Percentiles rank a stretch among this genome's conserved stretches.
These are phyloP conservation scores for Gryganskiella cystojenkinii DNA, from an alignment of 192 early-diverging fungal species.

Conservation along the genomic window DNA sequence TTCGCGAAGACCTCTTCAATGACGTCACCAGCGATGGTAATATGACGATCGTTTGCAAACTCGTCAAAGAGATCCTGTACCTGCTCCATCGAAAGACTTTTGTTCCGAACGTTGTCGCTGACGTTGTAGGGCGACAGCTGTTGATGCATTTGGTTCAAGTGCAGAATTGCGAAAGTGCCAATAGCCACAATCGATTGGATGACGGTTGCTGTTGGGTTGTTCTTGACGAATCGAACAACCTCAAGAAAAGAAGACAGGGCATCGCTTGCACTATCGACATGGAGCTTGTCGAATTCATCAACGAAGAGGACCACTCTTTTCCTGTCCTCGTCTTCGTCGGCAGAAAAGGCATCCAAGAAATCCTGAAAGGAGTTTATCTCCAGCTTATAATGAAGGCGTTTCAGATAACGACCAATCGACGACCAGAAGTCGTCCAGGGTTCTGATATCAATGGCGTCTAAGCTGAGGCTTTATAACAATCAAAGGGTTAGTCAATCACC, in stretches of 20 bases:
- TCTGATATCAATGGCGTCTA: no score
- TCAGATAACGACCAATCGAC: neutral
- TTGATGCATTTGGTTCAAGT: slow-evolving; percentile 17
- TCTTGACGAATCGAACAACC: slow-evolving; percentile 6
- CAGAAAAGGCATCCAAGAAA: neutral
- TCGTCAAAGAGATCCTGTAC: slow-evolving; percentile 19
- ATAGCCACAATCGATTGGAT: slow-evolving; percentile 29
- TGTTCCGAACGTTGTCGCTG: slow-evolving; percentile 32
- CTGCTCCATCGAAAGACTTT: slow-evolving; percentile 35
- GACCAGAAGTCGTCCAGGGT: slow-evolving; percentile 11
- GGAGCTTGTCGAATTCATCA: slow-evolving; percentile 32
- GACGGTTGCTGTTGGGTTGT: neutral
- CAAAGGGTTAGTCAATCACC: slow-evolving; percentile 2
- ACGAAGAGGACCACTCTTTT: slow-evolving; percentile 20
- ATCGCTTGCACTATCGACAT: slow-evolving; percentile 2
- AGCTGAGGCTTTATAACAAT: slow-evolving; percentile 1
- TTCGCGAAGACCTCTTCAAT: slow-evolving; percentile 32
- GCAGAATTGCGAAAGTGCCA: slow-evolving; percentile 32
- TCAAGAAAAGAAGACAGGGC: slow-evolving; percentile 8
- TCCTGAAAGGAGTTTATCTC: no score
- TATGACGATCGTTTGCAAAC: slow-evolving; percentile 18
- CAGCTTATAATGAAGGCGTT: no score
- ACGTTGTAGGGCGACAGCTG: slow-evolving; percentile 39
- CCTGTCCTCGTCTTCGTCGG: neutral
- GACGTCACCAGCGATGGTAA: slow-evolving; percentile 30